Percentiles rank a stretch among this genome's conserved stretches.
Evolutionary conservation across 1,284 basidiomycete species (phyloP).

Genomic region (Leccinum subrobustum): DNA sequence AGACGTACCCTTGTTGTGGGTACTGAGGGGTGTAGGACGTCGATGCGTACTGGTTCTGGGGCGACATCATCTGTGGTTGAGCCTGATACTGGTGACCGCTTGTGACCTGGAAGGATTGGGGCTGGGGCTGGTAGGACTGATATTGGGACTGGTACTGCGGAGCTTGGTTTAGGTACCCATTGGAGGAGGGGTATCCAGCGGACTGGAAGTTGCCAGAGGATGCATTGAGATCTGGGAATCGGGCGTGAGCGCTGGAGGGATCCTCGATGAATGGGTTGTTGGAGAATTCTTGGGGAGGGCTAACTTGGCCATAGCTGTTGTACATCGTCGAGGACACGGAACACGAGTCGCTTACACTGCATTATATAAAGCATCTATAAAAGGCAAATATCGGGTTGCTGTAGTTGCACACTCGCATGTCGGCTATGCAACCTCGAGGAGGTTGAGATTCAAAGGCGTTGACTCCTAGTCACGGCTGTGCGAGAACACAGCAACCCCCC

Average conservation of each 20-base stretch:
- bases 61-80: constrained; percentile 18
- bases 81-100: constrained; percentile 13
- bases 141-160: constrained; percentile 38
- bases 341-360: neutral
- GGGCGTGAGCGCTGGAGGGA: constrained; percentile 42
- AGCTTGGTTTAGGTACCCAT: constrained; percentile 29
- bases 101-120: constrained; percentile 9
- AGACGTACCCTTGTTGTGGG: constrained; percentile 17
- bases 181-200: constrained; percentile 17
- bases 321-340: constrained; percentile 30
- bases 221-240: constrained; percentile 52
- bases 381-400: neutral
- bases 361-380: neutral
- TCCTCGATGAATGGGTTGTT: constrained; percentile 60
- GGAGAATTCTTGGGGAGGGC: constrained; percentile 32
- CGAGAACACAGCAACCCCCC: too few relatives aligned
- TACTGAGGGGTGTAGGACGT: constrained; percentile 25
- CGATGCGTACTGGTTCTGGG: constrained; percentile 23
- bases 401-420: too few relatives aligned
- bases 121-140: constrained; percentile 16
- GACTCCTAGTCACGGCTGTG: too few relatives aligned
- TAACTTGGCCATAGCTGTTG: constrained; percentile 34
- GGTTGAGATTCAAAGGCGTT: too few relatives aligned
- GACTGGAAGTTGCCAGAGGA: constrained; percentile 25
- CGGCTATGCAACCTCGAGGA: too few relatives aligned